Evolutionary conservation across 805 yeast genomes (phyloP).

Genomic region (Ogataea trehaloabstinens): DNA sequence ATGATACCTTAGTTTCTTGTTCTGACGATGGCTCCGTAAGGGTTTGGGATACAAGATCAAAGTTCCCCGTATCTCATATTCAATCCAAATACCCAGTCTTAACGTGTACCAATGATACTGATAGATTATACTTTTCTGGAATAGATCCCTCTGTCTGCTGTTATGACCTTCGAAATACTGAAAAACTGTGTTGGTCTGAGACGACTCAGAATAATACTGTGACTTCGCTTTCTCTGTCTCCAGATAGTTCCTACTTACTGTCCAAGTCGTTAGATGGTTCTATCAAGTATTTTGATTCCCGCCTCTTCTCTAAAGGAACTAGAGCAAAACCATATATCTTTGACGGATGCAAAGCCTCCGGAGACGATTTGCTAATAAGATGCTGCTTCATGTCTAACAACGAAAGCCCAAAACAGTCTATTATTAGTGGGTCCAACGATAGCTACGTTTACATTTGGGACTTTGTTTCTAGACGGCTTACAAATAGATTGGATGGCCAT

Average conservation of each 20-base stretch:
- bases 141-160: constrained; percentile 63
- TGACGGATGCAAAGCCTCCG: constrained; percentile 56
- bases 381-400: constrained; percentile 41
- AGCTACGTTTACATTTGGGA: constrained; percentile 61
- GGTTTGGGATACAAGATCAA: constrained; percentile 68
- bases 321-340: constrained; percentile 46
- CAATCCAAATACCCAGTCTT: constrained; percentile 55
- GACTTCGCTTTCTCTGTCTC: constrained; percentile 51
- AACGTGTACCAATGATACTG: constrained; percentile 40
- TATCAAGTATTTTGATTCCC: constrained; percentile 56
- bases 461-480: constrained; percentile 44
- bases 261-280: constrained; percentile 58
- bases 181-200: constrained; percentile 44
- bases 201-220: constrained; percentile 48
- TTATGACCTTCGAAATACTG: constrained; percentile 52
- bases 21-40: constrained; percentile 63
- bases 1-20: constrained; percentile 43
- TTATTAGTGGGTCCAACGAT: constrained; percentile 64
- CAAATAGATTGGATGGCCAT: constrained; percentile 58
- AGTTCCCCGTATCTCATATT: constrained; percentile 33
- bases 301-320: constrained; percentile 33
- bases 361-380: constrained; percentile 51
- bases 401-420: constrained; percentile 31
- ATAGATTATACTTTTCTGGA: constrained; percentile 56
- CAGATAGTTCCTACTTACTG: constrained; percentile 39